Evolutionary conservation across 2,329 filamentous ascomycete genomes (phyloP), one percentile per base, ranked within the genome.

Genomic region (Penicillium sclerotiorum): DNA sequence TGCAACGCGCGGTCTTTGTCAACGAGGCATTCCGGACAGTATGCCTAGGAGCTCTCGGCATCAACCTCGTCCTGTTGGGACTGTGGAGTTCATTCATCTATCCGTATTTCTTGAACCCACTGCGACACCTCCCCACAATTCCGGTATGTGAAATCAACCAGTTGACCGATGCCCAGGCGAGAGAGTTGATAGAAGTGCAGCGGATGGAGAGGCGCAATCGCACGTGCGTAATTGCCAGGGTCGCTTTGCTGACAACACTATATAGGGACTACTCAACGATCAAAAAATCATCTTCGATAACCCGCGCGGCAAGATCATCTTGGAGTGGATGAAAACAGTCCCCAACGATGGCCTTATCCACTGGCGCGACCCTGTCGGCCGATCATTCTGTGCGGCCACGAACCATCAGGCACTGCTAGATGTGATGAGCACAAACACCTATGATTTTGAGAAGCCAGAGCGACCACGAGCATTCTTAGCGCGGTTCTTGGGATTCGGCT

Each of bases 261-360:
- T 1, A n/a, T 17, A 69, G 66, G 67, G 68, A 9, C 49, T 52
- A 12, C 46, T 59, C 44, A 65, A 56, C 37, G 52, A 66, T 46
- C 42, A 48, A 7, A 58, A 58, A 20, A 57, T 70, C 22, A 59
- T 72, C 41, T 65, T 71, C 37, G 67, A 70, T 40, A 56, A 62
- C 11, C 69, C 69, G 3, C 63, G 66, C 8, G 69, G 69, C 8
- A 57, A 56, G 3, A 48, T 57, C 1, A 65, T 66, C 0, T 48
- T 71, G 13, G 27, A 67, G 38, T 84, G 80, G 80, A 74, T 79
- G 40, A 75, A 78, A 36, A 73, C 63, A 6, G 70, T 82, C 11
- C 77, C 77, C 2, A 82, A 83, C 52, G 77, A 82, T 41, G 81
- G 81, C 1, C 66, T 84, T 4, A 73, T 84, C 32, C 72, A 77